Evolutionary conservation across 2,329 filamentous ascomycete genomes (phyloP), one percentile per base, ranked within the genome.

Genomic region (Fusarium brevicatenulatum): DNA sequence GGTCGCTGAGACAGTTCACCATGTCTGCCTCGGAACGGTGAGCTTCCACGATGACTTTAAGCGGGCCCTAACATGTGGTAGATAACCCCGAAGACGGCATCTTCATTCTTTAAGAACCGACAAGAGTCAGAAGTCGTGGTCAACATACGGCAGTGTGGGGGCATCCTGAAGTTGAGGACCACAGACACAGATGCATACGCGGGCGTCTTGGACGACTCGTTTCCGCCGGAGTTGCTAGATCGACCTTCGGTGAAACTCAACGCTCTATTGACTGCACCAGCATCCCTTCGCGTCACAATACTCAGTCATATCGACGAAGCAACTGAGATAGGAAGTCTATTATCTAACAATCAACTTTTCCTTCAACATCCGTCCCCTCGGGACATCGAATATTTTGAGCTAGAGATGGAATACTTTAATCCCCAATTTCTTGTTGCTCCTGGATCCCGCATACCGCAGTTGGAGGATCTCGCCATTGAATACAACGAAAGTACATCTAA

Each of bases 21-120:
- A 61, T 15, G 43, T 44, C 2, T 65, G 47, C 28, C 58, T 65
- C 4, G 56, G 62, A 5, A 21, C 16, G 39, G 62, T 65, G 5
- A 47, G 56, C 9, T 5, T 23, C 5, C 10, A 23, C 19, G 2
- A 16, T 13, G 13, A 28, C 18, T 4, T 1, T 0, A 18, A 9
- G 2, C 1, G 2, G 30, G 11, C 25, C 25, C 25, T 25, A 25
- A 25, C 25, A 25, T 25, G 25, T 25, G 4, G 25, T 25, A 25
- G 62, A 42, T 61, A 37, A 16, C 0, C 6, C 4, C 12, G 4
- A 21, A 13, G 1, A 2, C 32, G 0, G 36, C 34, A 4, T 61
- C 55, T 1, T 61, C 39, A 12, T 21, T 34, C 21, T 64, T 61
- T 2, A 58, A 42, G 44, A 7, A 5, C 1, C 34, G 18, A 21